phyloP scores from a whole-genome alignment of 306 rosid species.

The Aeschynomene evenia region DNA sequence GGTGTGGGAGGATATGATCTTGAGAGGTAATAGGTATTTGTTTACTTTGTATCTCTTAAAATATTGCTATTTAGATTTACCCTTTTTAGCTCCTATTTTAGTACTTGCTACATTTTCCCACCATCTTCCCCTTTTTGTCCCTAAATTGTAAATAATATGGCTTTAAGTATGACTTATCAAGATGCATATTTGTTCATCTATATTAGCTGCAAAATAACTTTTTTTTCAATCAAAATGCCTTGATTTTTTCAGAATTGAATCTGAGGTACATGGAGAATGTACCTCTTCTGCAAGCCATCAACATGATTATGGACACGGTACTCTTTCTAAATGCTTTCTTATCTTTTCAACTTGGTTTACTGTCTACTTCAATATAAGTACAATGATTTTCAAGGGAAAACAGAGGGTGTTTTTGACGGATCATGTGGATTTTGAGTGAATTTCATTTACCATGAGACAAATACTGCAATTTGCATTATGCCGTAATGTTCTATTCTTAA shows the following conservation, averaged over 20 bases:
- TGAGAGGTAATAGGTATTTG: slow-evolving; percentile 69
- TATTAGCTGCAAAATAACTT: slow-evolving; percentile 10
- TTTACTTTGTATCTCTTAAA: slow-evolving; percentile 18
- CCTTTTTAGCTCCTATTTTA: not conserved
- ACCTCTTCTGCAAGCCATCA: slow-evolving; percentile 52
- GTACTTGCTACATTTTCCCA: not conserved
- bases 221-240: slow-evolving; percentile 12
- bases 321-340: not conserved
- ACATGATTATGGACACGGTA: slow-evolving; percentile 66
- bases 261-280: slow-evolving; percentile 62
- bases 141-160: not conserved
- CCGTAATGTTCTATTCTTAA: slow-evolving; percentile 6
- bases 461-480: slow-evolving; percentile 4
- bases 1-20: slow-evolving; percentile 98
- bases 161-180: not conserved
- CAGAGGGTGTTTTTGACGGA: not conserved
- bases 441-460: not conserved
- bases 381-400: slow-evolving; percentile 10
- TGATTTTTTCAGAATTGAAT: slow-evolving; percentile 67
- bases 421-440: slow-evolving; percentile 15
- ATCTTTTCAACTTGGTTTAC: not conserved
- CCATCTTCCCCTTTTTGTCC: not conserved
- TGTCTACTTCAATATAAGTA: slow-evolving; percentile 4
- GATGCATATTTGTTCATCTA: slow-evolving; percentile 1
- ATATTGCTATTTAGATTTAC: slow-evolving; percentile 11